Conservation (phyloP, 225 moss, liverwort and hornwort genomes). For the Physcomitrellopsis africana region DNA sequence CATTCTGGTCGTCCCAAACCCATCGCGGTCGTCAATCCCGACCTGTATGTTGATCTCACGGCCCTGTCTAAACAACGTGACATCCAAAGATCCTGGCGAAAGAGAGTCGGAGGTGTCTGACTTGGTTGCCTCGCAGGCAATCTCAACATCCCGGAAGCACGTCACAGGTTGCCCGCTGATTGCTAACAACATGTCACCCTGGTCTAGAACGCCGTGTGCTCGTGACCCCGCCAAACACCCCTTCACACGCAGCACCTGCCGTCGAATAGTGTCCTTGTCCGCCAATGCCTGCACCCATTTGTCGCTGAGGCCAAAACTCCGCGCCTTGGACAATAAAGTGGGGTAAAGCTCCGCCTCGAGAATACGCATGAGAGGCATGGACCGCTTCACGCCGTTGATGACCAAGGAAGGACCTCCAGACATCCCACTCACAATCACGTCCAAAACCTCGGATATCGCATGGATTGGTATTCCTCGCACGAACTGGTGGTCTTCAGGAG, state of each 20-base stretch:
- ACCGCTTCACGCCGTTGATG: constrained; percentile 65
- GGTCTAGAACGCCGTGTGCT: constrained; percentile 67
- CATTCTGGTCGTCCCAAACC: constrained; percentile 85
- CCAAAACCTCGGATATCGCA: constrained; percentile 66
- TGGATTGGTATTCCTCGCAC: constrained; percentile 80
- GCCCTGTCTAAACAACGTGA: constrained; percentile 81
- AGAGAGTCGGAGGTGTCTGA: not conserved
- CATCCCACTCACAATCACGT: constrained; percentile 64
- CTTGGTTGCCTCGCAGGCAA: constrained; percentile 73
- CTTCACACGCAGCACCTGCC: constrained; percentile 88
- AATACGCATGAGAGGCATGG: constrained; percentile 83
- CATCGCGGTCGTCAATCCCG: constrained; percentile 81
- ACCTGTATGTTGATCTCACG: constrained; percentile 66
- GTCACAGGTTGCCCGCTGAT: constrained; percentile 77
- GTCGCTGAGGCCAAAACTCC: constrained; percentile 84
- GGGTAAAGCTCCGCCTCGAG: constrained; percentile 86
- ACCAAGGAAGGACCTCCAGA: constrained; percentile 59
- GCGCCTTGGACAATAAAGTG: constrained; percentile 82
- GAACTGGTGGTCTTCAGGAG: constrained; percentile 85
- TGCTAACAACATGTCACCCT: constrained; percentile 90
- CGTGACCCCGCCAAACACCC: constrained; percentile 83
- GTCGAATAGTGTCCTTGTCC: constrained; percentile 67
- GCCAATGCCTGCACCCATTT: constrained; percentile 84
- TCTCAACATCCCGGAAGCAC: constrained; percentile 82
- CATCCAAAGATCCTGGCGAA: constrained; percentile 41